Conservation (phyloP, 2,329 filamentous ascomycete genomes). For the Ascochyta viciae-villosae region DNA sequence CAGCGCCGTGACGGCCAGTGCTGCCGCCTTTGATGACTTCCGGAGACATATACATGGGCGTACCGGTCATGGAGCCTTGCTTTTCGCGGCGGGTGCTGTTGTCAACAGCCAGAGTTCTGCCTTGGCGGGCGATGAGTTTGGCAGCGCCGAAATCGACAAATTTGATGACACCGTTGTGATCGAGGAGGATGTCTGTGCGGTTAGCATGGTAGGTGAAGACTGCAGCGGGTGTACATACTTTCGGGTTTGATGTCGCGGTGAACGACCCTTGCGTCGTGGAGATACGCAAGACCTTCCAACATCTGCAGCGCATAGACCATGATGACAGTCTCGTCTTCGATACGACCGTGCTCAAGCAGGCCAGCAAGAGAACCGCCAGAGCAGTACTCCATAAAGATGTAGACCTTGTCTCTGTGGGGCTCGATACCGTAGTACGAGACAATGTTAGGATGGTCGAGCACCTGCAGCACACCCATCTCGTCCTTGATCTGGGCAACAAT, state of each 20-base stretch:
- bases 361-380: constrained; percentile 91
- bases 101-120: constrained; percentile 79
- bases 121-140: constrained; percentile 94
- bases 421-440: constrained; percentile 98
- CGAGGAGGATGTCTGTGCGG: constrained; percentile 81
- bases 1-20: constrained; percentile 77
- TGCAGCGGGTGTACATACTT: constrained; percentile 62
- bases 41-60: constrained; percentile 99
- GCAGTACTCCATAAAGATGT: constrained; percentile 99
- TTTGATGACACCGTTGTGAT: constrained; percentile 98
- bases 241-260: constrained; percentile 99
- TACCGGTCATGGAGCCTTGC: constrained; percentile 94
- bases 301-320: constrained; percentile 96
- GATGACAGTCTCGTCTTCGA: constrained; percentile 96
- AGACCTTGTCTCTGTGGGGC: constrained; percentile 98
- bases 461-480: constrained; percentile 95
- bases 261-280: constrained; percentile 89
- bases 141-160: constrained; percentile 98
- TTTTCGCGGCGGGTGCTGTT: constrained; percentile 56
- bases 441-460: constrained; percentile 95
- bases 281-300: constrained; percentile 89
- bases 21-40: constrained; percentile 91
- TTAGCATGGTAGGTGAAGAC: constrained; percentile 26
- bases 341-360: constrained; percentile 91
- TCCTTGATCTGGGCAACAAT: constrained; percentile 94